Base-by-base conservation (phyloP, 2,329 filamentous ascomycete genomes). In the Hyphodiscus sp. region DNA sequence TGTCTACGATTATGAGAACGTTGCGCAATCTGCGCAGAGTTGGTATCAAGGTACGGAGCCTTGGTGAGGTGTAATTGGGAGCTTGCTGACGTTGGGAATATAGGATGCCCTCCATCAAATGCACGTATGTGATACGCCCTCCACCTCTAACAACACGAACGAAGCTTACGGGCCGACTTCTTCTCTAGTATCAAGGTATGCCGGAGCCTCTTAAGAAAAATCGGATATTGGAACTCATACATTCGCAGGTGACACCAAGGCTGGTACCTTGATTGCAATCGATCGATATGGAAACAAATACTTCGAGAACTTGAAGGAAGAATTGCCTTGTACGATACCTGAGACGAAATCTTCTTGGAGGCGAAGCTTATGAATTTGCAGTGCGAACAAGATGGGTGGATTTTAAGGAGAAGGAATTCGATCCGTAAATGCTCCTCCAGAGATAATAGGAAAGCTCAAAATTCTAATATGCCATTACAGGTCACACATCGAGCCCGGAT, bases 321-420 rank as follows among this genome's bases (percentile, higher is more conserved):
- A 99, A 73, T 80, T 99, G 56, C 94, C 94, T 54, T 78, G 89
- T 95, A 78, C 70, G 86, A 13, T 62, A n/a, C 9, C 26, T 38
- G 30, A 10, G 26, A 44, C 16, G 11, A n/a, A 11, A n/a, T 7
- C 6, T 26, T 13, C 8, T 13, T n/a, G 44, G 41, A 49, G 16
- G 41, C 2, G 16, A 53, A 47, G 49, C 50, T 61, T 23, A 62
- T 45, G 41, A 30, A 51, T 51, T 53, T 41, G 58, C 65, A 94
- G 91, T 96, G 66, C 87, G 92, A 68, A 96, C 91, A 64, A 84
- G 91, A 78, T 99, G 95, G 94, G 89, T 99, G 60, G 91, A 97
- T 73, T 99, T 95, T 79, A 92, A 90, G 76, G 80, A 88, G 72
- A 79, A 89, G 65, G 90, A 97, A 72, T 88, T 79, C 69, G 88